Evolutionary conservation across 2,329 filamentous ascomycete species (phyloP), one percentile per base, ranked within the genome.

Genomic region (Arthrocladium fulminans): DNA sequence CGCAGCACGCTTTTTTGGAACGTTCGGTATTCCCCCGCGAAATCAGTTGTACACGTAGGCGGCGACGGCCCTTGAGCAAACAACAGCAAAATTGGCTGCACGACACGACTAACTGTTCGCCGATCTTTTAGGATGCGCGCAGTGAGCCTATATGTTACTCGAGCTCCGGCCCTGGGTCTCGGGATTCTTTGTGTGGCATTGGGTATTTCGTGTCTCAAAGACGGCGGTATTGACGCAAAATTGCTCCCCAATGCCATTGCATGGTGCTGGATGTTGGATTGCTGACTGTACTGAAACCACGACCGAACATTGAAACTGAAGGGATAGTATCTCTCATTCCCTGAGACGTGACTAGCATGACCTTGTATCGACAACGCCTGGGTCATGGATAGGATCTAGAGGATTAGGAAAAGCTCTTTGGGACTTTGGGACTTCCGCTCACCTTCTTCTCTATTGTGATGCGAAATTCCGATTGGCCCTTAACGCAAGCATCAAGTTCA

Each of bases 201-300:
- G 7, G n/a, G 20, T 27, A 45, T 37, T 22, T 45, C 42, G 15
- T 45, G 42, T 15, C n/a, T 12, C 30, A 45, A n/a, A 22, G 42
- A 45, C 17, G 42, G 42, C 12, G 42, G 42, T 19, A 45, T 34
- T 3, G 15, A 22, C 17, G 17, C 20, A 35, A 35, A 45, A 37
- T 45, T 25, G 30, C 30, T 45, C 12, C 56, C 7, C 53, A 55
- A 15, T 50, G 53, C 4, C 56, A 52, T 12, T 54, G 54, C 34
- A 53, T 56, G 56, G 58, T 57, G 7, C 51, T 57, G 37, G 53
- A 54, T 0, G 51, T 53, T 5, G 53, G 54, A 3, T 53, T 57
- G 25, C 53, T 58, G 17, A 53, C 54, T 51, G 52, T 58, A 25
- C 50, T 53, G 30, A 57, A 59, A 23, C 58, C 57, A 9, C 52